A percentile compares a stretch with the other conserved stretches of the same genome.
phyloP scores from a whole-genome alignment of 208 protist species.

The Herpetomonas samuelpessoai region DNA sequence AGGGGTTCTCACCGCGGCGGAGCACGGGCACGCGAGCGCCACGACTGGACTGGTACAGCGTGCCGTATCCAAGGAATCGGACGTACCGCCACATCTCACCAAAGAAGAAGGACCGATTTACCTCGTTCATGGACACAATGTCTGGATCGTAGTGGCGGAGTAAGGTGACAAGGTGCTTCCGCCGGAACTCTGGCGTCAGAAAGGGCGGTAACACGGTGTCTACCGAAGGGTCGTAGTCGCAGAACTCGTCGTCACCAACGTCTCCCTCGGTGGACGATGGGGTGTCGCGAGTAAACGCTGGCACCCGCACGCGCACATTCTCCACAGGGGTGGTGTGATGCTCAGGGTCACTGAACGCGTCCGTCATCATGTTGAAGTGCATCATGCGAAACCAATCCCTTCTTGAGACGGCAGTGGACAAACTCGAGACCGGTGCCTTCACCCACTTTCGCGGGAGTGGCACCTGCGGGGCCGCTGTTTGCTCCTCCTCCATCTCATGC shows the following conservation, averaged over 20 bases:
- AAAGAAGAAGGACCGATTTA: slow-evolving; percentile 75
- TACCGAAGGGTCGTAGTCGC: slow-evolving; percentile 42
- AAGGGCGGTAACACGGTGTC: slow-evolving; percentile 59
- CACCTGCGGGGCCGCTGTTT: slow-evolving; percentile 18
- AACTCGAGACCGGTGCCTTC: slow-evolving; percentile 47
- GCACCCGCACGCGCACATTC: slow-evolving; percentile 44
- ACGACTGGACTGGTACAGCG: slow-evolving; percentile 75
- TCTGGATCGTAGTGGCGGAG: slow-evolving; percentile 78
- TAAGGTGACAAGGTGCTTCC: slow-evolving; percentile 54
- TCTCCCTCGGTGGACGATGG: background rate
- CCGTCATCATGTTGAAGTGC: slow-evolving; percentile 82
- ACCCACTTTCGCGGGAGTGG: slow-evolving; percentile 62
- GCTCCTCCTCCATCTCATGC: slow-evolving; percentile 18
- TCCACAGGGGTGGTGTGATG: slow-evolving; percentile 45
- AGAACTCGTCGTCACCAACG: slow-evolving; percentile 27
- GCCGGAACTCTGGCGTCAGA: slow-evolving; percentile 48
- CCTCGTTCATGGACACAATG: slow-evolving; percentile 77
- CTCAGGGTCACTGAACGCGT: slow-evolving; percentile 32
- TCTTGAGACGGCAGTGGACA: slow-evolving; percentile 58
- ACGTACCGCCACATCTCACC: slow-evolving; percentile 60
- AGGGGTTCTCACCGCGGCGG: slow-evolving; percentile 45
- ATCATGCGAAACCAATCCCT: slow-evolving; percentile 87
- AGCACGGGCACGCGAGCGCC: slow-evolving; percentile 53
- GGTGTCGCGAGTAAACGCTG: slow-evolving; percentile 42
- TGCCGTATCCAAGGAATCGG: slow-evolving; percentile 76